Conservation (phyloP, 1,139 yeast species). For the Geotrichum klebahnii region DNA sequence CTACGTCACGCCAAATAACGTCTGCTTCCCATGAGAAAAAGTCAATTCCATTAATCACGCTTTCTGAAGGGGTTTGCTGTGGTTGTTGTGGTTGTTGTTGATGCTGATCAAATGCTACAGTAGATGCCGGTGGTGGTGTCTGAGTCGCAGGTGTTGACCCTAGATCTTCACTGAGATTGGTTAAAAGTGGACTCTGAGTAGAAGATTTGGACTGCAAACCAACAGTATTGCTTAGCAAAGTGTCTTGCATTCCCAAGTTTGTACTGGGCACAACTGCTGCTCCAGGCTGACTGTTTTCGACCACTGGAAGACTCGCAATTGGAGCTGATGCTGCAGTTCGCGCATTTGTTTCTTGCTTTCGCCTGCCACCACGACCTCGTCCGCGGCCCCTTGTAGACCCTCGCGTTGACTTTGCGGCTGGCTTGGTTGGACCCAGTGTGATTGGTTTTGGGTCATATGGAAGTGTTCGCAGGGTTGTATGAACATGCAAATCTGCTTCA, state of each 20-base stretch:
- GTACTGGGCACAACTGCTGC: too few relatives aligned
- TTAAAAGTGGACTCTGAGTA: not conserved
- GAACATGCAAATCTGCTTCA: not conserved
- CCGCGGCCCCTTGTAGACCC: constrained; percentile 6
- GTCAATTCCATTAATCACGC: constrained; percentile 16
- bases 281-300: not conserved
- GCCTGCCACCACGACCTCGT: constrained; percentile 2
- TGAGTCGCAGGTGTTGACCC: not conserved
- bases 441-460: constrained; percentile 18
- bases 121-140: not conserved
- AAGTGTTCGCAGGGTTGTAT: constrained; percentile 17
- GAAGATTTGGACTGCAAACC: too few relatives aligned
- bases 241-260: too few relatives aligned
- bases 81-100: constrained; percentile 11
- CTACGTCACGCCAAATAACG: constrained; percentile 83
- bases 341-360: not conserved
- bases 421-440: not conserved
- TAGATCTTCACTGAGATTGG: not conserved
- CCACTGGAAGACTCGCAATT: not conserved
- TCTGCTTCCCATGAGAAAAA: constrained; percentile 54
- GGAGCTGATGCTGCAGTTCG: not conserved
- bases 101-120: not conserved
- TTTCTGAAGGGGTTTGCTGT: too few relatives aligned
- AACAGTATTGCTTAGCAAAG: too few relatives aligned
- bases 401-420: not conserved